These are phyloP conservation scores for Cyclotella baltica DNA, from an alignment of 108 stramenopile genomes.

Conservation along the genomic window DNA sequence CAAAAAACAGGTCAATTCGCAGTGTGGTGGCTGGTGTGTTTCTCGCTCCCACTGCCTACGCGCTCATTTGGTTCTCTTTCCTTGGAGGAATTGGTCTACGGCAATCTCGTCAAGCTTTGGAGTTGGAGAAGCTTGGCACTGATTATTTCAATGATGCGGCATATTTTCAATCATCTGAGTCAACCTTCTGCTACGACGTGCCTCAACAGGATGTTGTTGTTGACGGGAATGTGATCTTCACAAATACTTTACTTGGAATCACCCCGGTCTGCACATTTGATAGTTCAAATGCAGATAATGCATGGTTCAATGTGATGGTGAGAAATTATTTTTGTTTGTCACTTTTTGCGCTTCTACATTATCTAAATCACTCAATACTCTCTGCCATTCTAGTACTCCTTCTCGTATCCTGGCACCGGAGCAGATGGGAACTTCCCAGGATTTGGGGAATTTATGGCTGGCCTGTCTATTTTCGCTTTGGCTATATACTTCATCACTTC, in stretches of 20 bases:
- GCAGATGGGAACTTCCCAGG: slow-evolving; percentile 31
- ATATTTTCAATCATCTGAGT: slow-evolving; percentile 34
- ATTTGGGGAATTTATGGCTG: slow-evolving; percentile 56
- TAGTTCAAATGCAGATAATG: slow-evolving; percentile 7
- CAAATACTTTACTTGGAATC: slow-evolving; percentile 50
- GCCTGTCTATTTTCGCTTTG: slow-evolving; percentile 52
- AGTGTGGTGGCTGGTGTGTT: slow-evolving; percentile 50
- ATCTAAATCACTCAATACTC: too few relatives aligned
- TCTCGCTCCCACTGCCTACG: slow-evolving; percentile 48
- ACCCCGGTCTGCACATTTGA: slow-evolving; percentile 60
- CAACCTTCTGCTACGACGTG: slow-evolving; percentile 55
- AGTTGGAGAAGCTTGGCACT: slow-evolving; percentile 43
- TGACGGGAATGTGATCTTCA: slow-evolving; percentile 35
- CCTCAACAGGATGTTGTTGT: slow-evolving; percentile 55
- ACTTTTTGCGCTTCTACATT: too few relatives aligned
- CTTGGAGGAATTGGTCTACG: slow-evolving; percentile 71
- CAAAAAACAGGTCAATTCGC: slow-evolving; percentile 62
- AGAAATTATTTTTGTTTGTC: too few relatives aligned
- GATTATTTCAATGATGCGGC: slow-evolving; percentile 29
- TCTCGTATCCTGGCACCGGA: slow-evolving; percentile 51
- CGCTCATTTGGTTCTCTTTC: slow-evolving; percentile 62
- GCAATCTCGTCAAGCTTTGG: slow-evolving; percentile 56
- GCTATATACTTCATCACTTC: slow-evolving; percentile 70
- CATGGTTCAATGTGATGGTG: slow-evolving; percentile 71
- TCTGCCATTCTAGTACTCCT: too few relatives aligned